Percentiles rank a stretch among this genome's conserved stretches.
phyloP scores from a whole-genome alignment of 176 grass and related monocot genomes.

The Triticum urartu region DNA sequence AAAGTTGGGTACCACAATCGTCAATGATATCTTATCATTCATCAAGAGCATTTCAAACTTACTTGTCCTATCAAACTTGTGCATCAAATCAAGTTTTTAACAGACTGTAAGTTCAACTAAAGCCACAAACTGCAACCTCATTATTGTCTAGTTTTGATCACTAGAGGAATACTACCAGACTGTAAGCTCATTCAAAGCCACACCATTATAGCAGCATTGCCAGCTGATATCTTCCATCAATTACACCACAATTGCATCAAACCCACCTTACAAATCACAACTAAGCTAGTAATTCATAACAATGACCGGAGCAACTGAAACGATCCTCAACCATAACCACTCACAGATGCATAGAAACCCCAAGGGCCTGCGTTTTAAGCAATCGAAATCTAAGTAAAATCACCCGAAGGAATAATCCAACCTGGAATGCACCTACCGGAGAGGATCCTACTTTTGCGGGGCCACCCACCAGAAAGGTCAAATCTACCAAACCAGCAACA shows the following conservation, averaged over 20 bases:
- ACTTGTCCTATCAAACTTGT: neutral
- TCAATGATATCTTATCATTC: neutral
- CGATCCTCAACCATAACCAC: neutral
- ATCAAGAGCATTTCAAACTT: neutral
- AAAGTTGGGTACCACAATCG: neutral
- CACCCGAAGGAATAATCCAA: neutral
- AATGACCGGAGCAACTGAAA: neutral
- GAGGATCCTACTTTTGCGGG: neutral
- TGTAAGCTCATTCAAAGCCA: neutral
- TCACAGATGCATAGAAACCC: neutral
- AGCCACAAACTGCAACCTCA: neutral
- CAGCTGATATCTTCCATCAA: neutral
- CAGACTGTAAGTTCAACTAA: neutral
- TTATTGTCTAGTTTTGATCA: neutral
- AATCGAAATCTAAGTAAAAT: slow-evolving; percentile 21
- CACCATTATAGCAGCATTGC: neutral
- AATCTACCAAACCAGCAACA: slow-evolving; percentile 8
- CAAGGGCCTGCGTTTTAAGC: neutral
- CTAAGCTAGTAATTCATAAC: neutral
- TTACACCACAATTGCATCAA: neutral
- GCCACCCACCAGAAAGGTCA: neutral
- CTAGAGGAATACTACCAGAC: neutral
- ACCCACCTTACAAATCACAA: neutral
- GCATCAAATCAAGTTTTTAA: slow-evolving; percentile 1
- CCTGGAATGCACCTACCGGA: neutral